Evolutionary conservation across 1,284 basidiomycete species (phyloP), one percentile per base, ranked within the genome.

Genomic region (Ustilago shanxiensis): DNA sequence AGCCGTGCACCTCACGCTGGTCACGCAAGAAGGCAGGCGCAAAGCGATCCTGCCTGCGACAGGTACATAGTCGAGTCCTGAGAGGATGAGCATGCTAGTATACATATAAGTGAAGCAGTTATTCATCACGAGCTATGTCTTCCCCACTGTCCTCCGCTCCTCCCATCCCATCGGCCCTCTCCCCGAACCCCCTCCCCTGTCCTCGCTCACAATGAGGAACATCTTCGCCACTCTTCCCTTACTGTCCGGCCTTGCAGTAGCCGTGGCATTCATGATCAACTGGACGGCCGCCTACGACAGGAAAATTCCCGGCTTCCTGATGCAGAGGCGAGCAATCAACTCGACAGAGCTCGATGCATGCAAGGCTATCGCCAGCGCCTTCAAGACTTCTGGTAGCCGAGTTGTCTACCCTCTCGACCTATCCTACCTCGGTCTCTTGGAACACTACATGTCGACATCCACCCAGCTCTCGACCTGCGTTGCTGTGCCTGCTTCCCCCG

Each of bases 371-470:
- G 57, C 44, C 9, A 55, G 31, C 5, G 66, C 66, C 35, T 61
- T 72, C 47, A 61, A 33, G 26, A 61, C 41, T 2, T 20, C 28
- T 13, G 51, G 57, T 16, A 69, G 71, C 61, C 50, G 60, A 49
- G 71, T 74, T 35, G 53, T 68, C 33, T 74, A 65, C 53, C 63
- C 71, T 3, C 65, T 71, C 51, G 64, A 73, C 50, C 28, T 71
- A 28, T 55, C 67, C 51, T 77, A 73, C 53, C 20, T 24, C n/a
- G 37, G 59, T 51, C 51, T 66, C 8, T 51, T 69, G 49, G 33
- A 54, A 28, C 71, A 77, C 67, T 80, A 73, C 61, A 79, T 80
- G 68, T 37, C 67, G 16, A 54, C 68, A 1, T 72, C 75, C 1
- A 54, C 45, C 5, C 71, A 81, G 51, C 13, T 5, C 4, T 69